Percentiles rank a stretch among this genome's conserved stretches.
phyloP scores from a whole-genome alignment of 2,329 filamentous ascomycete genomes.

The Lachnellula willkommii region DNA sequence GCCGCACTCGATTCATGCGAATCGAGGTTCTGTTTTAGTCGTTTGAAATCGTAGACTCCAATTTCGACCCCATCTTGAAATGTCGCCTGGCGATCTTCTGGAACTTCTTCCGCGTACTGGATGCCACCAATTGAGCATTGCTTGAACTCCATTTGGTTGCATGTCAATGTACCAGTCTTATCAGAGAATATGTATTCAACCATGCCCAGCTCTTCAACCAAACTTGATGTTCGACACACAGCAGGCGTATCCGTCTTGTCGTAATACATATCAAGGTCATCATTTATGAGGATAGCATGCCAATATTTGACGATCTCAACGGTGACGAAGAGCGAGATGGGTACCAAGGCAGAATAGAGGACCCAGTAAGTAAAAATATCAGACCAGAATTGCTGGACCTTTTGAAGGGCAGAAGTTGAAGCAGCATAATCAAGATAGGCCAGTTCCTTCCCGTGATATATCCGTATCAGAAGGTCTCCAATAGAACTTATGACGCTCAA shows the following conservation, averaged over 20 bases:
- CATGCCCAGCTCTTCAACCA: conserved; percentile 96
- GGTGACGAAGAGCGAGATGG: conserved; percentile 96
- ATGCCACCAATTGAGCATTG: conserved; percentile 90
- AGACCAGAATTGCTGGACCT: conserved; percentile 78
- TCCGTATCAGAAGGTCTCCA: conserved; percentile 78
- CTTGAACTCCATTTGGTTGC: conserved; percentile 98
- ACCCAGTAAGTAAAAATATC: conserved; percentile 99
- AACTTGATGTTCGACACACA: conserved; percentile 89
- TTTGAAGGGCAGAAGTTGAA: conserved; percentile 47
- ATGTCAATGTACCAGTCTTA: conserved; percentile 96
- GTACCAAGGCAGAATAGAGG: conserved; percentile 90
- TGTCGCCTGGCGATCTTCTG: conserved; percentile 80
- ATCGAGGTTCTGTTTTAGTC: conserved; percentile 54
- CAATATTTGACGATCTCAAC: conserved; percentile 98
- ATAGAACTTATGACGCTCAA: conserved; percentile 88
- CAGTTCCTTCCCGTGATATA: conserved; percentile 56
- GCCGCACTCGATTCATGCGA: conserved; percentile 52
- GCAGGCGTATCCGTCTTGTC: conserved; percentile 92
- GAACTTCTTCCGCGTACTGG: conserved; percentile 87
- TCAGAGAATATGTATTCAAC: conserved; percentile 99
- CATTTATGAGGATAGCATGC: conserved; percentile 95
- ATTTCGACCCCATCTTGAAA: conserved; percentile 71
- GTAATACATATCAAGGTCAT: conserved; percentile 96
- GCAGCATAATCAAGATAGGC: conserved; percentile 65
- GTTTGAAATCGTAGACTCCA: conserved; percentile 64